Evolutionary conservation across 2,329 filamentous ascomycete species (phyloP), one percentile per base, ranked within the genome.

Genomic region (Fusarium staphyleae): DNA sequence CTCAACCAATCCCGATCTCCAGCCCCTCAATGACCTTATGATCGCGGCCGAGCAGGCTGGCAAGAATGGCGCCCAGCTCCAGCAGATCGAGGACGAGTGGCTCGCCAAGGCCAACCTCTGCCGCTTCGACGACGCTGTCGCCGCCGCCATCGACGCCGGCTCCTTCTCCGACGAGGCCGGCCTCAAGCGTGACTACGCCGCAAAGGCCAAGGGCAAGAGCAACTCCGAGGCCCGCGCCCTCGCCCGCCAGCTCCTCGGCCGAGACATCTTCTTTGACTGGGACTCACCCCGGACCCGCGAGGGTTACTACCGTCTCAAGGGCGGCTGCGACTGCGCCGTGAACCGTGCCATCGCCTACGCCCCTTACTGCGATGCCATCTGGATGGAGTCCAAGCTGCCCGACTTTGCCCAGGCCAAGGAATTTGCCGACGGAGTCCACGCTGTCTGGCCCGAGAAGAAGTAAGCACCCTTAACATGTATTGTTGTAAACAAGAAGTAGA

Each of bases 311-410:
- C 84, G 95, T 58, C 88, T 97, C 72, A 83, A 91, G 75, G 95
- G 95, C 55, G 95, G 95, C 54, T 96, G 90, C 69, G 87, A 92
- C 74, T 96, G 90, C 74, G 92, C 93, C 55, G 80, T 98, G 72
- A 96, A 95, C 81, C 87, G 93, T 40, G 93, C 93, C 28, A 78
- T 96, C 52, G 91, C 93, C 5, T 98, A 96, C 71, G 93, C 91
- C 0, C 93, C 95, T 2, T 96, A 96, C 78, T 89, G 89, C 59
- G 93, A 98, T 70, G 87, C 96, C 73, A 96, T 99, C 76, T 99
- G 95, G 95, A 99, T 99, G 95, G 95, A 99, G 84, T 93, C 89
- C 79, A 97, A 96, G 79, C 81, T 96, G 64, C 95, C 95, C 37
- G 93, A 98, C 74, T 98, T 82, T 74, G 82, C 82, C 42, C 95